These are phyloP conservation scores for Botrytis pseudocinerea DNA, from an alignment of 2,329 filamentous ascomycete species.

Conservation along the genomic window DNA sequence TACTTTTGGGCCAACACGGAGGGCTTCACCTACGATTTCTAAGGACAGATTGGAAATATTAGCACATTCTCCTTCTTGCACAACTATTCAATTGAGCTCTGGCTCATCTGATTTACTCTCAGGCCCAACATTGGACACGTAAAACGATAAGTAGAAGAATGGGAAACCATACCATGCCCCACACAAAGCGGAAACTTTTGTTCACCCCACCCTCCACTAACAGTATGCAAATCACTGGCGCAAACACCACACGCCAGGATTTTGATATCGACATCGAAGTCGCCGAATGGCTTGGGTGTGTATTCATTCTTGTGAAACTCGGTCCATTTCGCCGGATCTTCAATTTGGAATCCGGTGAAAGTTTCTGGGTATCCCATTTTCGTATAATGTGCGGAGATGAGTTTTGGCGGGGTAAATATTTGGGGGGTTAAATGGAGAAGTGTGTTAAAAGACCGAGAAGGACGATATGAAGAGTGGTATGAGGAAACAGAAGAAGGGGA, in stretches of 20 bases:
- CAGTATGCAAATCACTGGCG: constrained; percentile 70
- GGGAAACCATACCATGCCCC: constrained; percentile 46
- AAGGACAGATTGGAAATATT: neutral
- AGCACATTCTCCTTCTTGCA: neutral
- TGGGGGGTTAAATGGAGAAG: neutral
- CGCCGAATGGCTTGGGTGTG: constrained; percentile 81
- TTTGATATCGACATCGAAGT: constrained; percentile 85
- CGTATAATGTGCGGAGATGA: neutral
- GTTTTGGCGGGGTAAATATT: neutral
- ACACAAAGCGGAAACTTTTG: constrained; percentile 53
- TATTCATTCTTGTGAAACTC: constrained; percentile 54
- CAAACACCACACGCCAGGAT: constrained; percentile 79
- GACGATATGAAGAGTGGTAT: neutral
- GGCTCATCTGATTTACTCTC: neutral
- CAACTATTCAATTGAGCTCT: neutral
- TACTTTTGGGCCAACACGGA: constrained; percentile 67
- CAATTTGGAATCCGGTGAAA: constrained; percentile 62
- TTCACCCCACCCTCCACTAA: constrained; percentile 58
- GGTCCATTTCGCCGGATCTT: constrained; percentile 37
- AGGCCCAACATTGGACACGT: neutral
- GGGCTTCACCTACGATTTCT: constrained; percentile 69
- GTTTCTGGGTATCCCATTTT: constrained; percentile 53
- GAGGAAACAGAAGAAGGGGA: neutral
- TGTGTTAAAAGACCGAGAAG: neutral
- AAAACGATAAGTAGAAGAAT: neutral